These are phyloP conservation scores for Tolypocladium album DNA, from an alignment of 2,329 filamentous ascomycete species.

Conservation along the genomic window DNA sequence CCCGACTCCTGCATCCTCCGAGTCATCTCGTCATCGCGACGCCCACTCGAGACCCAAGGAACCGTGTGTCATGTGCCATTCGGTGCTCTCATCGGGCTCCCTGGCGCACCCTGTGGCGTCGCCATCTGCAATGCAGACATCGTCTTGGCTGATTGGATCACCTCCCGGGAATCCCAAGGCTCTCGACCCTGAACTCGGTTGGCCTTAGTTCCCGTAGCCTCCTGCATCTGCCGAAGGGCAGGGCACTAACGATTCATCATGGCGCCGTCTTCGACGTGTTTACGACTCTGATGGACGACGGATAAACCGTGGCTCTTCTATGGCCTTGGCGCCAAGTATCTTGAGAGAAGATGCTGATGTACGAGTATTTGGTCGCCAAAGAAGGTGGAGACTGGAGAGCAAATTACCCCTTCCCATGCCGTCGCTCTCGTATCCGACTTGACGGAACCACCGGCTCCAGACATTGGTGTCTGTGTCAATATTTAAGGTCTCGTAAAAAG, in stretches of 20 bases:
- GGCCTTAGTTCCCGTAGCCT: neutral
- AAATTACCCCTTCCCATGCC: neutral
- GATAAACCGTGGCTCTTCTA: neutral
- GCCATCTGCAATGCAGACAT: neutral
- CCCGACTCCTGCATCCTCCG: neutral
- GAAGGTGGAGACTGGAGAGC: neutral
- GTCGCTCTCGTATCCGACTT: neutral
- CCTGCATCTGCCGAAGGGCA: neutral
- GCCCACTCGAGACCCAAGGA: neutral
- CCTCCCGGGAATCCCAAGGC: neutral
- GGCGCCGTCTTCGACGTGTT: neutral
- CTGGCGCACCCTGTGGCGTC: neutral
- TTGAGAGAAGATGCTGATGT: neutral
- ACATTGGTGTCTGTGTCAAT: neutral
- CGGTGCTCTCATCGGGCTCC: neutral
- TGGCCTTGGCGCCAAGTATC: neutral
- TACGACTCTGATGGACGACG: neutral
- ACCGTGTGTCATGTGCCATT: neutral
- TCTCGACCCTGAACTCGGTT: neutral
- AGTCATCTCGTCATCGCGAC: neutral
- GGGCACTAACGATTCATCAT: neutral
- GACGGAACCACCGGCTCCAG: neutral
- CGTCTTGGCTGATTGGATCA: neutral
- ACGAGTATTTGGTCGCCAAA: neutral
- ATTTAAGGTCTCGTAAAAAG: too few relatives aligned